Evolutionary conservation across 371 early-diverging fungal species (phyloP).

Genomic region (Capillidium heterosporum): DNA sequence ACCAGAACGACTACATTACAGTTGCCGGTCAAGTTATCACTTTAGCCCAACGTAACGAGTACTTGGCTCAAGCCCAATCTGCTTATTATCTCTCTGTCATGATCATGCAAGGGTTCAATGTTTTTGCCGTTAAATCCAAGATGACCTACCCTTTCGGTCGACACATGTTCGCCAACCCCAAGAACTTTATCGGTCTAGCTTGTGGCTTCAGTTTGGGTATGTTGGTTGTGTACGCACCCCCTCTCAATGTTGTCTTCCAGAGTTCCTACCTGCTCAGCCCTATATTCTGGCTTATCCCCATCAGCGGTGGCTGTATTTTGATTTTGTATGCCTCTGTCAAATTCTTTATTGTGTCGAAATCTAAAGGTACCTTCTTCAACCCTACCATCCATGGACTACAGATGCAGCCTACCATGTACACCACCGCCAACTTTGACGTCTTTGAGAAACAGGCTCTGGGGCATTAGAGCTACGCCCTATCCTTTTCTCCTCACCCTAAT

Average conservation of each 20-base stretch:
- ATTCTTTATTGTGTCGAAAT: conserved; percentile 28
- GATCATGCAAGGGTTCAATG: conserved; percentile 77
- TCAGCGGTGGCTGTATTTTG: conserved; percentile 55
- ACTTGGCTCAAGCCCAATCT: conserved; percentile 49
- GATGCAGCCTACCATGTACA: conserved; percentile 34
- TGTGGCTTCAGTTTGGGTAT: conserved; percentile 35
- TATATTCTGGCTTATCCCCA: conserved; percentile 56
- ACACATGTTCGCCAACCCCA: conserved; percentile 60
- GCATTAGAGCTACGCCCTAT: too few species aligned
- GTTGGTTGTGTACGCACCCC: conserved; percentile 64
- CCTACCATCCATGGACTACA: conserved; percentile 61
- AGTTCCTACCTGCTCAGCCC: conserved; percentile 35
- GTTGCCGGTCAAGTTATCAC: conserved; percentile 18
- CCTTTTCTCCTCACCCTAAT: too few species aligned
- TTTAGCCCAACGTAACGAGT: conserved; percentile 27
- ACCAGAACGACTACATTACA: conserved; percentile 23
- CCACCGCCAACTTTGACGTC: too few species aligned
- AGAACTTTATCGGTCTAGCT: conserved; percentile 39
- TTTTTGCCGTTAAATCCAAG: conserved; percentile 76
- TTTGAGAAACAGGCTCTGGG: too few species aligned
- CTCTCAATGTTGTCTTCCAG: conserved; percentile 49
- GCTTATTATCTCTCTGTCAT: conserved; percentile 59
- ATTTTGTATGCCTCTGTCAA: conserved; percentile 51
- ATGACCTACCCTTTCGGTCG: conserved; percentile 50
- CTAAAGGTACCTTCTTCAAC: conserved; percentile 36